Evolutionary conservation across 129 eudicot species (phyloP).

Genomic region (Rutidosis leptorrhynchoides): DNA sequence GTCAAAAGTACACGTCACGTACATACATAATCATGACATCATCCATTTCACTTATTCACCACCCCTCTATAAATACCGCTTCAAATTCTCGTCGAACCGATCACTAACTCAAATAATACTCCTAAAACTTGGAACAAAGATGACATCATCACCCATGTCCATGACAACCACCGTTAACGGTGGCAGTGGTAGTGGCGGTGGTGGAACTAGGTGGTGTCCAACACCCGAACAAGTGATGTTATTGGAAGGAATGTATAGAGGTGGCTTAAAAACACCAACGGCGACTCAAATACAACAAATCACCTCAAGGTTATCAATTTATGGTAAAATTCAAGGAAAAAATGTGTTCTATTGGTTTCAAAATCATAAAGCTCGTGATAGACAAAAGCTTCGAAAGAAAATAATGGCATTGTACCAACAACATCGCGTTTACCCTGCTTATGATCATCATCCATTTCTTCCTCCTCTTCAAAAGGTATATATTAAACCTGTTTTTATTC

Average conservation of each 20-base stretch:
- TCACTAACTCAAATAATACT: slow-evolving; percentile 2
- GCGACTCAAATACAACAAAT: slow-evolving; percentile 77
- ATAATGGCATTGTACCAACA: slow-evolving; percentile 35
- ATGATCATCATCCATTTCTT: slow-evolving; percentile 8
- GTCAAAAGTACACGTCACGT: slow-evolving; percentile 12
- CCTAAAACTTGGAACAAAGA: background rate
- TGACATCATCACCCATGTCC: slow-evolving; percentile 15
- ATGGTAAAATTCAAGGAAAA: slow-evolving; percentile 76
- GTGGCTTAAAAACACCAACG: slow-evolving; percentile 72
- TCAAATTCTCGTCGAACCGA: background rate
- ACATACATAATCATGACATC: slow-evolving; percentile 11
- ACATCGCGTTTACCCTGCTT: slow-evolving; percentile 25
- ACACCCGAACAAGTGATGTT: slow-evolving; percentile 81
- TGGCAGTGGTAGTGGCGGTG: slow-evolving; percentile 6
- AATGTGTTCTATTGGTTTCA: slow-evolving; percentile 96
- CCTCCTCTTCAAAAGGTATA: slow-evolving; percentile 33
- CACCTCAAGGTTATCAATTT: slow-evolving; percentile 57
- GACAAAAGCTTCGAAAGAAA: slow-evolving; percentile 74
- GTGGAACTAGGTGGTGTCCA: slow-evolving; percentile 73
- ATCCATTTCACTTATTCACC: slow-evolving; percentile 22
- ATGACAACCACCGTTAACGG: slow-evolving; percentile 10
- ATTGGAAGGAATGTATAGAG: slow-evolving; percentile 67
- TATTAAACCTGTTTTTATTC: background rate
- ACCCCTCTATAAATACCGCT: slow-evolving; percentile 26
- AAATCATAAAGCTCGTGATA: slow-evolving; percentile 87